These are phyloP conservation scores for Colletotrichum sp. DNA, from an alignment of 2,329 filamentous ascomycete genomes.

Conservation along the genomic window DNA sequence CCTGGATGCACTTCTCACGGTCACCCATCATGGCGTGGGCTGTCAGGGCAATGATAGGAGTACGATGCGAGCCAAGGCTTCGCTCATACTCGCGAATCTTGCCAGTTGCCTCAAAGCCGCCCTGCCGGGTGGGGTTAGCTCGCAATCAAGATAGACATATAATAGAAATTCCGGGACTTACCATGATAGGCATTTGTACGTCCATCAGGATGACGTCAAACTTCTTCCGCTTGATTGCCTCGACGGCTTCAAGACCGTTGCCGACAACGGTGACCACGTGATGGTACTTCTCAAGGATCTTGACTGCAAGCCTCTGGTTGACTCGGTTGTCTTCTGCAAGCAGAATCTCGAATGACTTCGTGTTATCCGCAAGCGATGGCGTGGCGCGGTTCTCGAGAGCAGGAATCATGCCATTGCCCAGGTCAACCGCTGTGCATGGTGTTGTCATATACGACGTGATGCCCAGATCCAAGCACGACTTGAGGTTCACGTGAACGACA, in stretches of 20 bases:
- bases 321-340: constrained; percentile 97
- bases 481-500: constrained; percentile 87
- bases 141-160: not conserved
- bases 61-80: constrained; percentile 78
- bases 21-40: constrained; percentile 99
- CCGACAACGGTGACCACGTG: constrained; percentile 91
- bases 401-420: constrained; percentile 95
- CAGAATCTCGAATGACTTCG: constrained; percentile 93
- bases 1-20: constrained; percentile 96
- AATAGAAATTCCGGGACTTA: constrained; percentile 45
- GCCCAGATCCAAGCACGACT: constrained; percentile 90
- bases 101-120: constrained; percentile 94
- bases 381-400: constrained; percentile 93
- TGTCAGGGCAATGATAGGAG: constrained; percentile 95
- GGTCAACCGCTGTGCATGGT: constrained; percentile 89
- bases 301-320: constrained; percentile 94
- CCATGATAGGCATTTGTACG: constrained; percentile 99
- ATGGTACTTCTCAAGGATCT: constrained; percentile 97
- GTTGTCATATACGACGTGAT: constrained; percentile 99
- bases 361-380: constrained; percentile 90
- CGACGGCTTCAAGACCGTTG: constrained; percentile 91
- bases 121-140: constrained; percentile 50
- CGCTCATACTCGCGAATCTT: constrained; percentile 97
- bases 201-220: constrained; percentile 99
- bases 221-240: constrained; percentile 88